These are phyloP conservation scores for Cladosporium sp. DNA, from an alignment of 2,329 filamentous ascomycete species.

Conservation along the genomic window DNA sequence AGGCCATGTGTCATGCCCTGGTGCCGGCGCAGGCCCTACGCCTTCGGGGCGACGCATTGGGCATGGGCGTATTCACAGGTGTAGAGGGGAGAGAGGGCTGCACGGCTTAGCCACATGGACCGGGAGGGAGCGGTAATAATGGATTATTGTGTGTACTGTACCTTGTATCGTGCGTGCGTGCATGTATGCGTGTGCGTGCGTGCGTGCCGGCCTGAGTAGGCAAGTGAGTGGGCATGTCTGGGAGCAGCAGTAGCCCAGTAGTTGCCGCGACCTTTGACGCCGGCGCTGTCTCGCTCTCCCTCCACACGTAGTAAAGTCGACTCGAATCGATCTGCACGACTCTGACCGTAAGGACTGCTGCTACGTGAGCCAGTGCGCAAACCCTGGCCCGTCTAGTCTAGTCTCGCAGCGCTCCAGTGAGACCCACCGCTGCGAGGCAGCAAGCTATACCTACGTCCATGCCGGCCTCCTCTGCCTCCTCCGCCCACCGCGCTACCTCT, in stretches of 20 bases:
- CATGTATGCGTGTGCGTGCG: neutral
- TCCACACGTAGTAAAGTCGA: neutral
- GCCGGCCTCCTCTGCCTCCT: slow-evolving; percentile 7
- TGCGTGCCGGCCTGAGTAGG: neutral
- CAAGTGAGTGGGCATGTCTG: neutral
- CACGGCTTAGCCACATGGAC: neutral
- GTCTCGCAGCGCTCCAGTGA: neutral
- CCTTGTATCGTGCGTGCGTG: no score
- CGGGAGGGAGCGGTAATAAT: neutral
- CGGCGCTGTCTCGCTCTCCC: neutral
- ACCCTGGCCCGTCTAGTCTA: slow-evolving; percentile 15
- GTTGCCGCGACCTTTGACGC: slow-evolving; percentile 10
- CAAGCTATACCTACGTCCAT: slow-evolving; percentile 10
- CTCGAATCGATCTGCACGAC: slow-evolving; percentile 15
- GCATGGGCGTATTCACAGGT: slow-evolving; percentile 1
- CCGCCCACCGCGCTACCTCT: neutral
- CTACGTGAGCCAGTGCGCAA: slow-evolving; percentile 1
- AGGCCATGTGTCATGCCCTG: slow-evolving; percentile 17
- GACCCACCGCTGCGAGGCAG: neutral
- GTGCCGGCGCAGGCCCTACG: slow-evolving; percentile 1
- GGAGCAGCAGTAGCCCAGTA: no score
- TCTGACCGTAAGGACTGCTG: slow-evolving; percentile 13
- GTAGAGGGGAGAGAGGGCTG: neutral
- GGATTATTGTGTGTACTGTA: no score
- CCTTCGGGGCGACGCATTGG: neutral